Evolutionary conservation across 164 flowering plant genomes (phyloP), one percentile per base, ranked within the genome.

Genomic region (Echeveria elegans): DNA sequence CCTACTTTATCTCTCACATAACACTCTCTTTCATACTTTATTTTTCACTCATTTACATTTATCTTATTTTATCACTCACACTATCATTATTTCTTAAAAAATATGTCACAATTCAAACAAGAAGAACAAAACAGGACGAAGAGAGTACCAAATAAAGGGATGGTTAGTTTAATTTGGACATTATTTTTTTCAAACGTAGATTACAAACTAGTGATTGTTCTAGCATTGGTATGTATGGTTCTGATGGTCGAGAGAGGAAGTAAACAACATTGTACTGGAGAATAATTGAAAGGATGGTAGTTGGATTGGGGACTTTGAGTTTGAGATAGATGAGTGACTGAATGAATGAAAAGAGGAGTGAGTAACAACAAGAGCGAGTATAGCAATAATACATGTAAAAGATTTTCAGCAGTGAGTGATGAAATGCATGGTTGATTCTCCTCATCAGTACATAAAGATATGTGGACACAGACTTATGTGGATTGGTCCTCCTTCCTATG

Each of bases 381-480:
- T n/a, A n/a, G n/a, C n/a, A 11, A 43, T 43, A 16, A 43, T 43
- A 15, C 47, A 43, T 43, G 47, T 43, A 2, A 43, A 43, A 43
- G 18, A 38, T 1, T 43, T 43, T 14, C 47, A 40, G 45, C 45
- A 43, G 47, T 43, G 47, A 43, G 47, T 15, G 19, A 14, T 43
- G 47, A 43, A 43, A 43, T 43, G 47, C 19, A 2, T 43, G 47
- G 47, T 43, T 43, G 47, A 43, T 43, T 43, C 47, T 15, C 47
- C 66, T 16, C 37, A 34, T 7, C 28, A 28, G 31, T 56, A 56
- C 61, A 56, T 28, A 56, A 56, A 26, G 61, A 24, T 56, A 56
- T 28, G 61, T 56, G 61, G 61, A 56, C 32, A 28, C 61, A 56
- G 61, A 56, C 32, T 28, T 26, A 5, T 28, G 61, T 56, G 61